These are phyloP conservation scores for Cinnamomum chago DNA, from an alignment of 164 flowering plant species.

Conservation along the genomic window DNA sequence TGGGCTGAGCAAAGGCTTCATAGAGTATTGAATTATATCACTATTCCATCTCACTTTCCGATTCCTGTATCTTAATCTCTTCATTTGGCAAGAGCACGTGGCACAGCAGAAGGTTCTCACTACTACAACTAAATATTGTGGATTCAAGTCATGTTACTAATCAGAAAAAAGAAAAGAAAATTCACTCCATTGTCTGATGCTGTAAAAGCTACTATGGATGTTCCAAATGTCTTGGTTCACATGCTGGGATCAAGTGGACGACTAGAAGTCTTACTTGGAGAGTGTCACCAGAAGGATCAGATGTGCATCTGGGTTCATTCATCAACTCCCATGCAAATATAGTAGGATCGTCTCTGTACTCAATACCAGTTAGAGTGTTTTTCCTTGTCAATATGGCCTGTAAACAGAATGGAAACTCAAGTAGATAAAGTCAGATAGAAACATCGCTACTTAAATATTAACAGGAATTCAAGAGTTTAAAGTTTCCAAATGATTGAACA, in stretches of 20 bases:
- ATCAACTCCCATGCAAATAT: slow-evolving; percentile 97
- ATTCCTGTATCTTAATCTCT: too few relatives aligned
- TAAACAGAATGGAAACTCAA: slow-evolving; percentile 12
- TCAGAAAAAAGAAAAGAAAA: too few relatives aligned
- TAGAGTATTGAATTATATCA: too few relatives aligned
- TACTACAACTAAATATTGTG: too few relatives aligned
- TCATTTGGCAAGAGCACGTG: too few relatives aligned
- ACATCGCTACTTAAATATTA: neutral
- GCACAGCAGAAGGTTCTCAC: too few relatives aligned
- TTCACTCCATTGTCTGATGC: neutral
- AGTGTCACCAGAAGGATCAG: slow-evolving; percentile 91
- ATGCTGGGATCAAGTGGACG: neutral
- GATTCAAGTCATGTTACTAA: too few relatives aligned
- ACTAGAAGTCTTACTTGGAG: slow-evolving; percentile 64
- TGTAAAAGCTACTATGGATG: neutral
- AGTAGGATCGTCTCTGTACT: slow-evolving; percentile 89
- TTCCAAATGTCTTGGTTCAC: neutral
- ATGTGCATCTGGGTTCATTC: slow-evolving; percentile 93
- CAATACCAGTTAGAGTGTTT: slow-evolving; percentile 77
- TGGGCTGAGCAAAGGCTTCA: too few relatives aligned
- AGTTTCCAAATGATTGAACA: neutral
- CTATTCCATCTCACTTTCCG: too few relatives aligned
- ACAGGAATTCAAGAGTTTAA: neutral
- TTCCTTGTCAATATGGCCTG: slow-evolving; percentile 82
- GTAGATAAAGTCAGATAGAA: neutral